Conservation (phyloP, 495 filamentous ascomycete species). For the Letharia columbiana region DNA sequence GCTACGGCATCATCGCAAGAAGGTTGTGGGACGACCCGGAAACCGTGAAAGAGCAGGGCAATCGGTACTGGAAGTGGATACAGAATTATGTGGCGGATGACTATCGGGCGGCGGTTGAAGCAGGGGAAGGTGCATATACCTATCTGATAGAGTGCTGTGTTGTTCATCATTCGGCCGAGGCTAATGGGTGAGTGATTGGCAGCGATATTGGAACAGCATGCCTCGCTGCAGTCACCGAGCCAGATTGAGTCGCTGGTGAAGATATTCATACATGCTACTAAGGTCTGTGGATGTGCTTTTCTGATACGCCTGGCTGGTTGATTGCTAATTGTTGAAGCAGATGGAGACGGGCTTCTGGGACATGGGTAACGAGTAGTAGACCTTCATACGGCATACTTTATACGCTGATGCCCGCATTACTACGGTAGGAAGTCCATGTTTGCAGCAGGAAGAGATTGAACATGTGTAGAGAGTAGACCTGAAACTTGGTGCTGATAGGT, state of each 20-base stretch:
- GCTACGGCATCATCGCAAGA: constrained; percentile 54
- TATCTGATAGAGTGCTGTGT: not conserved
- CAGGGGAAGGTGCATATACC: not conserved
- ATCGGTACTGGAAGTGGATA: constrained; percentile 87
- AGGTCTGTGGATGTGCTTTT: not conserved
- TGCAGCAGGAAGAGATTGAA: too few species aligned
- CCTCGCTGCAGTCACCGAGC: not conserved
- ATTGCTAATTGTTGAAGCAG: not conserved
- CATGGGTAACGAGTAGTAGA: not conserved
- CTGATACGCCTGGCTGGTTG: not conserved
- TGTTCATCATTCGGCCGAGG: too few species aligned
- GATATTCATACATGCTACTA: not conserved
- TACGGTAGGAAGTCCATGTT: too few species aligned
- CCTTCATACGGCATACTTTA: not conserved
- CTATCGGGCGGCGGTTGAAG: constrained; percentile 38
- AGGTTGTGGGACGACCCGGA: constrained; percentile 43
- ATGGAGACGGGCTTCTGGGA: constrained; percentile 1
- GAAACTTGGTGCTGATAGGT: too few species aligned
- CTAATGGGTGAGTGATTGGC: not conserved
- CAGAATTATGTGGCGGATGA: constrained; percentile 74
- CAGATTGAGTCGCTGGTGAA: not conserved
- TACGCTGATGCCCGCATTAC: too few species aligned
- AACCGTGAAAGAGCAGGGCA: constrained; percentile 50
- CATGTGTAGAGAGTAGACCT: too few species aligned
- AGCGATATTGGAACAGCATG: not conserved